A percentile compares a stretch with the other conserved stretches of the same genome.
Conservation (phyloP, 2,329 filamentous ascomycete genomes). For the Myriosclerotinia curreyana region DNA sequence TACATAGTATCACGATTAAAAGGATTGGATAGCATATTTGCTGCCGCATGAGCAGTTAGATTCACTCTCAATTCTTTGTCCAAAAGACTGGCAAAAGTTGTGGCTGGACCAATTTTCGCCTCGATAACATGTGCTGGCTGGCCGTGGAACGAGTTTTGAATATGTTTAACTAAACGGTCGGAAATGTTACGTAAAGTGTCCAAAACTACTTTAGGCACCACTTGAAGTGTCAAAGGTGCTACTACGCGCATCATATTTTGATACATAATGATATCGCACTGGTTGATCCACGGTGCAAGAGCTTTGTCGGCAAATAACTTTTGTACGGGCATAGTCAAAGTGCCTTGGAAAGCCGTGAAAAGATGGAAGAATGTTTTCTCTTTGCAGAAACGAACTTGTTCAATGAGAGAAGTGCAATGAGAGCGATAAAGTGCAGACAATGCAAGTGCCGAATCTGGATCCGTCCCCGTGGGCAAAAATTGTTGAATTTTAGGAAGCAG, state of each 20-base stretch:
- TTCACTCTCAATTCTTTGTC: slow-evolving; percentile 89
- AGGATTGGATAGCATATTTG: slow-evolving; percentile 85
- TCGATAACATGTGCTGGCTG: slow-evolving; percentile 82
- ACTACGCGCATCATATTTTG: slow-evolving; percentile 95
- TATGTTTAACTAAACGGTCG: slow-evolving; percentile 73
- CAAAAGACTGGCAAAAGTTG: slow-evolving; percentile 81
- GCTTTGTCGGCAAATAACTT: slow-evolving; percentile 81
- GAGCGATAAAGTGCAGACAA: slow-evolving; percentile 86
- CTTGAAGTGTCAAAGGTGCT: slow-evolving; percentile 82
- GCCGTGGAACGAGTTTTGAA: slow-evolving; percentile 78
- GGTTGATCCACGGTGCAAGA: slow-evolving; percentile 87
- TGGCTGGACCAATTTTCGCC: slow-evolving; percentile 84
- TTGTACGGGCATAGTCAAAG: slow-evolving; percentile 92
- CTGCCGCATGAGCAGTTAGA: slow-evolving; percentile 86
- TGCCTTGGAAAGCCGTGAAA: slow-evolving; percentile 93
- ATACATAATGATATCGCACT: slow-evolving; percentile 93
- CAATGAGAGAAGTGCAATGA: slow-evolving; percentile 91
- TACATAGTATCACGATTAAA: slow-evolving; percentile 95
- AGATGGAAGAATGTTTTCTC: slow-evolving; percentile 96
- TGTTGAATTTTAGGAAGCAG: slow-evolving; percentile 80
- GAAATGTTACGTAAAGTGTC: slow-evolving; percentile 86
- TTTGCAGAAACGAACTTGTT: slow-evolving; percentile 93
- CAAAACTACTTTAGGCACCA: slow-evolving; percentile 82
- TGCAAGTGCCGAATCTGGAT: slow-evolving; percentile 81
- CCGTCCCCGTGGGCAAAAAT: slow-evolving; percentile 77